These are phyloP conservation scores for Colletotrichum sp. DNA, from an alignment of 2,329 filamentous ascomycete species.

Conservation along the genomic window DNA sequence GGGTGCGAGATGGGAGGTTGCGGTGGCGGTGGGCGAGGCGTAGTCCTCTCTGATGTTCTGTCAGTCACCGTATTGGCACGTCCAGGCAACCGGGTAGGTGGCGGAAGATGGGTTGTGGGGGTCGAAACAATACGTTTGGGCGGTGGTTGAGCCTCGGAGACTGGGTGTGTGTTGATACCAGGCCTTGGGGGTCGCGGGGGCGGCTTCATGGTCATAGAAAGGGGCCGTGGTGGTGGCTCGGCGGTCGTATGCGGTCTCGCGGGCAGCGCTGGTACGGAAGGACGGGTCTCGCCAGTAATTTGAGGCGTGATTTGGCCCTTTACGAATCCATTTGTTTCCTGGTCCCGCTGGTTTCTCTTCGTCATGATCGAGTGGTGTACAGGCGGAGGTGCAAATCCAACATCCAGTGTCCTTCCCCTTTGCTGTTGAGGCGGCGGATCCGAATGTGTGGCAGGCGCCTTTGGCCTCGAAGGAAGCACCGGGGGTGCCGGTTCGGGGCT, in stretches of 20 bases:
- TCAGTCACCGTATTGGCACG: slow-evolving; percentile 46
- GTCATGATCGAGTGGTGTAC: slow-evolving; percentile 52
- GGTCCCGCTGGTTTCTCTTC: slow-evolving; percentile 49
- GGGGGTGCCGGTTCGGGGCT: slow-evolving; percentile 65
- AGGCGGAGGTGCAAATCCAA: slow-evolving; percentile 56
- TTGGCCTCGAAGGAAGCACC: slow-evolving; percentile 51
- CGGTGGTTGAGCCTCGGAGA: slow-evolving; percentile 25
- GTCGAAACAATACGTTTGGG: slow-evolving; percentile 28
- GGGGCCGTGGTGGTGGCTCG: slow-evolving; percentile 32
- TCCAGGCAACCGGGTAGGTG: slow-evolving; percentile 29
- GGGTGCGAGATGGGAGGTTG: slow-evolving; percentile 4
- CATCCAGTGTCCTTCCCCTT: slow-evolving; percentile 36
- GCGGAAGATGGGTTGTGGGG: slow-evolving; percentile 20
- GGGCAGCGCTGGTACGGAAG: slow-evolving; percentile 48
- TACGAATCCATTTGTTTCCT: slow-evolving; percentile 43
- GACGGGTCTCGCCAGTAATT: slow-evolving; percentile 44
- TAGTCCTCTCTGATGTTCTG: slow-evolving; percentile 41
- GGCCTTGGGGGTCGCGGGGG: slow-evolving; percentile 50
- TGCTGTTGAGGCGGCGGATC: slow-evolving; percentile 22
- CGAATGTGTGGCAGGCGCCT: slow-evolving; percentile 23
- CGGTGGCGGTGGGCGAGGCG: slow-evolving; percentile 27
- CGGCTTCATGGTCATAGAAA: slow-evolving; percentile 36
- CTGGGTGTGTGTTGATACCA: slow-evolving; percentile 29
- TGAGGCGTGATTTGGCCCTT: slow-evolving; percentile 44
- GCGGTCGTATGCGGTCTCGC: slow-evolving; percentile 46